Percentiles rank a stretch among this genome's conserved stretches.
These are phyloP conservation scores for Acacia concinna DNA, from an alignment of 331 rosid species.

Conservation along the genomic window DNA sequence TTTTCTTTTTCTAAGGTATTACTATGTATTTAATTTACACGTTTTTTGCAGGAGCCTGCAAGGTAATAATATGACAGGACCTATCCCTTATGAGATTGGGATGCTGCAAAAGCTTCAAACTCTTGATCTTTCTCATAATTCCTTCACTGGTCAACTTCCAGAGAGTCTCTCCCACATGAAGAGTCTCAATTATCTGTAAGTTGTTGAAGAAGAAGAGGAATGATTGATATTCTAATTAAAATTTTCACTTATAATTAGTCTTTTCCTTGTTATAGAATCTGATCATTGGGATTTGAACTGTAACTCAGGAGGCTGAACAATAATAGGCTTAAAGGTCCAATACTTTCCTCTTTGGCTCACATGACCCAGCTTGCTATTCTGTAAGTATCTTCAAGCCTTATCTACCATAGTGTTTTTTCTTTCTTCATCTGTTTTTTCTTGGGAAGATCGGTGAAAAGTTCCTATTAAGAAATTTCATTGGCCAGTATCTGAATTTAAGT, in stretches of 20 bases:
- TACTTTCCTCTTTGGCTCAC: conserved; percentile 82
- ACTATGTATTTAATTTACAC: background rate
- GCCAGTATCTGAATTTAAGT: background rate
- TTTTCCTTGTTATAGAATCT: conserved; percentile 5
- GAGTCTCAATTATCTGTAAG: conserved; percentile 84
- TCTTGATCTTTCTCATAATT: conserved; percentile 83
- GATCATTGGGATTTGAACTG: conserved; percentile 37
- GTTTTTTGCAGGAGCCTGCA: conserved; percentile 62
- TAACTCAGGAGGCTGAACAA: conserved; percentile 76
- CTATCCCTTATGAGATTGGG: conserved; percentile 78
- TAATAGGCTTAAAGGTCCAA: conserved; percentile 68
- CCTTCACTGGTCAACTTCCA: conserved; percentile 75
- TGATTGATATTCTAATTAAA: background rate
- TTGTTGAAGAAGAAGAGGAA: background rate
- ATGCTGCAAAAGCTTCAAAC: conserved; percentile 82
- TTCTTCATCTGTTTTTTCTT: background rate
- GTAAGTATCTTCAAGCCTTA: conserved; percentile 43
- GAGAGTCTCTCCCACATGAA: conserved; percentile 58
- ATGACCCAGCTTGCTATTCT: conserved; percentile 71
- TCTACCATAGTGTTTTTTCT: background rate
- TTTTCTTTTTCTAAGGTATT: background rate
- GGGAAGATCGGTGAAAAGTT: no score
- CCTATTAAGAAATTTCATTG: no score
- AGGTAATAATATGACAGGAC: conserved; percentile 77
- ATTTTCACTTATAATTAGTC: background rate